phyloP scores from a whole-genome alignment of 495 filamentous ascomycete species.

The Trichoderma asperelloides region DNA sequence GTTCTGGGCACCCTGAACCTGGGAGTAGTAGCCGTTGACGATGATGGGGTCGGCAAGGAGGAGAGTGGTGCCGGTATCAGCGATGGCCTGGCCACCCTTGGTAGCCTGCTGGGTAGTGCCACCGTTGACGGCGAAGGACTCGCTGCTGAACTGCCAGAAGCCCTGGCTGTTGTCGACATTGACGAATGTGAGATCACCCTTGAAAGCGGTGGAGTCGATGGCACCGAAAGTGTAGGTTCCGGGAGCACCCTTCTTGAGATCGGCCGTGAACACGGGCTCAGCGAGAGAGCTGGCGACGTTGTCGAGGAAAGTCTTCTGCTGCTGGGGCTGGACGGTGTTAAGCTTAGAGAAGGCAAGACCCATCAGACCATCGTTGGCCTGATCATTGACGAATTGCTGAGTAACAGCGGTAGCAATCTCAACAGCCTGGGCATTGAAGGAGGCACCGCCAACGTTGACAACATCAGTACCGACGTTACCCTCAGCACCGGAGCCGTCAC shows the following conservation, averaged over 20 bases:
- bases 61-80: constrained; percentile 66
- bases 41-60: constrained; percentile 47
- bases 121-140: constrained; percentile 45
- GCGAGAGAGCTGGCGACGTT: constrained; percentile 54
- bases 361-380: constrained; percentile 49
- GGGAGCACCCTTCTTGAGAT: constrained; percentile 55
- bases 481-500: constrained; percentile 54
- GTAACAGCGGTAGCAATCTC: constrained; percentile 59
- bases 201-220: constrained; percentile 56
- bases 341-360: constrained; percentile 71
- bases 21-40: constrained; percentile 57
- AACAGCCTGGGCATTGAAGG: constrained; percentile 54
- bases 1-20: constrained; percentile 48
- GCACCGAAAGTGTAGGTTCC: constrained; percentile 70
- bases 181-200: constrained; percentile 52
- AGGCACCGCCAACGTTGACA: constrained; percentile 56
- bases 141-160: constrained; percentile 62
- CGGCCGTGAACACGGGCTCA: constrained; percentile 60
- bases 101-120: constrained; percentile 25
- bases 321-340: constrained; percentile 57
- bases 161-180: constrained; percentile 50
- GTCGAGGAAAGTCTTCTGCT: constrained; percentile 67
- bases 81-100: constrained; percentile 35
- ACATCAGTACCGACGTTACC: constrained; percentile 61
- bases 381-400: constrained; percentile 46